These are phyloP conservation scores for Alternaria sp. DNA, from an alignment of 2,329 filamentous ascomycete species.

Conservation along the genomic window DNA sequence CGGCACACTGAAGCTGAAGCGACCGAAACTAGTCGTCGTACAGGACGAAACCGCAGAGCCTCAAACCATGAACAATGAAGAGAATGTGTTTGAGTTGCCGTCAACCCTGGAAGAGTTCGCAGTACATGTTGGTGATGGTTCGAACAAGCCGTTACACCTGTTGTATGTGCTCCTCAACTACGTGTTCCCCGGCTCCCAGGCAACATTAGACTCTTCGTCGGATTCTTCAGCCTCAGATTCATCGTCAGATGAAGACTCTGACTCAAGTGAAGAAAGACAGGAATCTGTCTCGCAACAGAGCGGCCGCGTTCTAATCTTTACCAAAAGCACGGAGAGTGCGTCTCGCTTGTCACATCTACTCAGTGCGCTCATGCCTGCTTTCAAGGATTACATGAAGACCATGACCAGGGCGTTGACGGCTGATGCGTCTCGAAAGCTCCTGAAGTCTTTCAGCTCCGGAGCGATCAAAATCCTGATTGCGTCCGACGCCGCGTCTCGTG, in stretches of 20 bases:
- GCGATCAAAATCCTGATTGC: slow-evolving; percentile 80
- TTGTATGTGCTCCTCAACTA: slow-evolving; percentile 73
- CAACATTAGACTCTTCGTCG: slow-evolving; percentile 19
- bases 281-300: slow-evolving; percentile 31
- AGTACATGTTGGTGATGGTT: slow-evolving; percentile 60
- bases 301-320: slow-evolving; percentile 76
- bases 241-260: slow-evolving; percentile 26
- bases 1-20: slow-evolving; percentile 72
- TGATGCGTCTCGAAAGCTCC: slow-evolving; percentile 70
- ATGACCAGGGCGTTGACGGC: slow-evolving; percentile 82
- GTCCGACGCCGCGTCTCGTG: slow-evolving; percentile 91
- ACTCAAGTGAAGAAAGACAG: slow-evolving; percentile 13
- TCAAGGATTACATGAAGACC: slow-evolving; percentile 68
- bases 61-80: slow-evolving; percentile 36
- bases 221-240: slow-evolving; percentile 21
- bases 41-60: slow-evolving; percentile 60
- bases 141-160: slow-evolving; percentile 78
- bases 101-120: slow-evolving; percentile 58
- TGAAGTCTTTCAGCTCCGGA: slow-evolving; percentile 70
- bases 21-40: slow-evolving; percentile 79
- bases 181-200: slow-evolving; percentile 47
- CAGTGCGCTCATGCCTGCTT: slow-evolving; percentile 67
- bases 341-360: slow-evolving; percentile 86
- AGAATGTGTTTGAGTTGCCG: slow-evolving; percentile 65
- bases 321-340: slow-evolving; percentile 87